phyloP scores from a whole-genome alignment of 2,329 filamentous ascomycete genomes.

The Dissoconium aciculare region DNA sequence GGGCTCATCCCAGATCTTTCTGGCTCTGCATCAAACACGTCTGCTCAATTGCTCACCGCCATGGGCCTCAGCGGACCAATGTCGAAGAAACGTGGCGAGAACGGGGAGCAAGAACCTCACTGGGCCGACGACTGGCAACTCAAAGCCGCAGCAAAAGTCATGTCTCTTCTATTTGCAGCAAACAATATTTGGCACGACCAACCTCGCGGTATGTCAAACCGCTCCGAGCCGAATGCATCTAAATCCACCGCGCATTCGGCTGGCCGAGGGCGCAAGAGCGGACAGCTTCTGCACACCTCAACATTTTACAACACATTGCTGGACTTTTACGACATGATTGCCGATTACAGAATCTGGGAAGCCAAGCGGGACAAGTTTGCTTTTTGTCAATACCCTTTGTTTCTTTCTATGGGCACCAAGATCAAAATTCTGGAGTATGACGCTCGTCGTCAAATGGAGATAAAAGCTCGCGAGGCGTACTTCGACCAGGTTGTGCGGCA shows the following conservation, averaged over 20 bases:
- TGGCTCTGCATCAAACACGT: slow-evolving; percentile 44
- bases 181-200: slow-evolving; percentile 45
- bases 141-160: slow-evolving; percentile 61
- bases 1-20: slow-evolving; percentile 61
- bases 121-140: slow-evolving; percentile 86
- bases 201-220: not conserved
- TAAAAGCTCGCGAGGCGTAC: slow-evolving; percentile 75
- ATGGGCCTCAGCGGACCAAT: slow-evolving; percentile 39
- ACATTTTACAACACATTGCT: slow-evolving; percentile 80
- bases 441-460: slow-evolving; percentile 75
- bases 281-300: slow-evolving; percentile 60
- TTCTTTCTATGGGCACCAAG: slow-evolving; percentile 83
- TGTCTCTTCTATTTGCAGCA: slow-evolving; percentile 67
- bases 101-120: slow-evolving; percentile 37
- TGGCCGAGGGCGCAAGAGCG: slow-evolving; percentile 22
- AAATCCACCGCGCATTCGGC: slow-evolving; percentile 4
- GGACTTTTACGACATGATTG: slow-evolving; percentile 71
- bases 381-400: slow-evolving; percentile 85
- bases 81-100: slow-evolving; percentile 36
- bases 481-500: slow-evolving; percentile 74
- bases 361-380: slow-evolving; percentile 57
- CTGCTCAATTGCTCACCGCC: slow-evolving; percentile 64
- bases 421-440: slow-evolving; percentile 83
- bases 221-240: slow-evolving; percentile 20
- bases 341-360: slow-evolving; percentile 83